Evolutionary conservation across 805 yeast genomes (phyloP).

Genomic region (Metschnikowia lachancei): DNA sequence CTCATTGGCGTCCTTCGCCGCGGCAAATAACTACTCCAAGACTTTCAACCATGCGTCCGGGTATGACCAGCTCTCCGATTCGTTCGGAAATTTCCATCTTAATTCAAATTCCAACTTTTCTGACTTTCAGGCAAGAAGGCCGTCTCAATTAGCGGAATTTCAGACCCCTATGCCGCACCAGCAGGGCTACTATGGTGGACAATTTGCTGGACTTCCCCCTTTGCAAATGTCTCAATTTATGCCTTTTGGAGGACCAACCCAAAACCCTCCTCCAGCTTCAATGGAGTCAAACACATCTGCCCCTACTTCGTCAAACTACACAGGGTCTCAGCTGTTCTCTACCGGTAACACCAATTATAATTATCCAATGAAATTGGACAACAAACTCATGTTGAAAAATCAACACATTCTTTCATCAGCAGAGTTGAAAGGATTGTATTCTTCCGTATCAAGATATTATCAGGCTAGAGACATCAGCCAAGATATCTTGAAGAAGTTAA

Average conservation of each 20-base stretch:
- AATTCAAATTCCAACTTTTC: slow-evolving; percentile 33
- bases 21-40: slow-evolving; percentile 28
- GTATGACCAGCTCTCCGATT: slow-evolving; percentile 30
- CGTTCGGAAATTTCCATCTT: slow-evolving; percentile 29
- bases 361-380: slow-evolving; percentile 47
- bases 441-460: slow-evolving; percentile 54
- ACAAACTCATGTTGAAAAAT: slow-evolving; percentile 58
- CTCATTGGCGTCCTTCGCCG: slow-evolving; percentile 30
- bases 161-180: slow-evolving; percentile 4
- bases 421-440: slow-evolving; percentile 49
- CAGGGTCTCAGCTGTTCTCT: not conserved
- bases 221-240: slow-evolving; percentile 1
- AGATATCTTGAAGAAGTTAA: slow-evolving; percentile 28
- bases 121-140: slow-evolving; percentile 43
- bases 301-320: not conserved
- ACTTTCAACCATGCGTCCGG: slow-evolving; percentile 13
- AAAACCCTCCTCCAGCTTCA: not conserved
- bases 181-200: slow-evolving; percentile 10
- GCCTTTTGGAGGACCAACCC: not conserved
- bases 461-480: slow-evolving; percentile 30
- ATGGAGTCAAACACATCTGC: not conserved
- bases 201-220: slow-evolving; percentile 8
- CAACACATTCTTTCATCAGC: slow-evolving; percentile 58
- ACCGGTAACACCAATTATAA: not conserved
- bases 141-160: slow-evolving; percentile 40